Evolutionary conservation across 2,329 filamentous ascomycete genomes (phyloP).

Genomic region (Xylariaceae sp.): DNA sequence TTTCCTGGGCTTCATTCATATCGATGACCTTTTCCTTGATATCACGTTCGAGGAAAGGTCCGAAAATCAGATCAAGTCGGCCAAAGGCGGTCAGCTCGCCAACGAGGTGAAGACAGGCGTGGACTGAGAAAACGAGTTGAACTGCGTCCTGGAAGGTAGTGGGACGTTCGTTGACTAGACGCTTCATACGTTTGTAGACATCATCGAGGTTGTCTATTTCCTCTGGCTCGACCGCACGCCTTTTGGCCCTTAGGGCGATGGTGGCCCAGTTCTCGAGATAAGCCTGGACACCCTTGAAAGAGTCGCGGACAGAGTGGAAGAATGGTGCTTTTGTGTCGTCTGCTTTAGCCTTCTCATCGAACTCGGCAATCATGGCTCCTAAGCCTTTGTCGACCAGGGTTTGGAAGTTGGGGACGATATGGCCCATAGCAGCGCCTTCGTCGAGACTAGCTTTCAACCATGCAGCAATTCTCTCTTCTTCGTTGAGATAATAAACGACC

Average conservation of each 20-base stretch:
- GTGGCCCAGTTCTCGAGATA: slow-evolving; percentile 13
- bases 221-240: not conserved
- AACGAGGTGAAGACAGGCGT: slow-evolving; percentile 15
- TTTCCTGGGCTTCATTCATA: slow-evolving; percentile 10
- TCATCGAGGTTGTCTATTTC: slow-evolving; percentile 14
- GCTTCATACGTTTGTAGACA: slow-evolving; percentile 8
- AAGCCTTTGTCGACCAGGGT: slow-evolving; percentile 13
- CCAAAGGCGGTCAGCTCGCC: slow-evolving; percentile 16
- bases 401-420: slow-evolving; percentile 17
- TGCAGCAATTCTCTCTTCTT: slow-evolving; percentile 14
- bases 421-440: slow-evolving; percentile 13
- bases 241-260: slow-evolving; percentile 7
- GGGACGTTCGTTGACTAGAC: slow-evolving; percentile 1
- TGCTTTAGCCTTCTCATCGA: slow-evolving; percentile 3
- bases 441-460: slow-evolving; percentile 14
- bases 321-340: slow-evolving; percentile 9
- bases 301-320: slow-evolving; percentile 12
- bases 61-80: slow-evolving; percentile 17
- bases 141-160: slow-evolving; percentile 16
- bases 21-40: slow-evolving; percentile 1
- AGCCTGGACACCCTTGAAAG: slow-evolving; percentile 11
- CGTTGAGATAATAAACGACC: slow-evolving; percentile 12
- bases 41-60: slow-evolving; percentile 13
- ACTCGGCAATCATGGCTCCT: slow-evolving; percentile 7
- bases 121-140: slow-evolving; percentile 15